phyloP scores from a whole-genome alignment of 2,329 filamentous ascomycete genomes.

The Penicillium hordei region DNA sequence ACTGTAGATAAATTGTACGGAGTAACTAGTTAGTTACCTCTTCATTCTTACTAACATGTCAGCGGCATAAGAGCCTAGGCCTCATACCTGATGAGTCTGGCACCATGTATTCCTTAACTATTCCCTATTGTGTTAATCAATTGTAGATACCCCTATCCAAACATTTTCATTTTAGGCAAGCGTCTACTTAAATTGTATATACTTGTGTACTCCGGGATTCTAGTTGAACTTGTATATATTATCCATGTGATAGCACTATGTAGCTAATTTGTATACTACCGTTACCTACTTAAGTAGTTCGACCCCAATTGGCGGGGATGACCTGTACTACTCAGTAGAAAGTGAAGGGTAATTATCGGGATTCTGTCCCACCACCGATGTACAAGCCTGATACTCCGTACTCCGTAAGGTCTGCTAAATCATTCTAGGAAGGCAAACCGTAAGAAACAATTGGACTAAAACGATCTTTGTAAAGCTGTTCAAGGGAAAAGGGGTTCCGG shows the following conservation, averaged over 20 bases:
- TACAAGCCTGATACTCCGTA: neutral
- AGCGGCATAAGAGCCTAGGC: neutral
- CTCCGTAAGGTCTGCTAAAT: neutral
- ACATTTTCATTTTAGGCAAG: constrained; percentile 2
- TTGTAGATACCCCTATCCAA: constrained; percentile 13
- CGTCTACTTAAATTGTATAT: neutral
- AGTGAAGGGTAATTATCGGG: neutral
- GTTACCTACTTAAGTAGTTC: constrained; percentile 1
- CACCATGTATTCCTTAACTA: constrained; percentile 3
- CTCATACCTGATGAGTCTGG: constrained; percentile 4
- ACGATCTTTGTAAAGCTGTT: neutral
- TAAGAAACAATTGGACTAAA: constrained; percentile 3
- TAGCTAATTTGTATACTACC: neutral
- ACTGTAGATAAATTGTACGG: neutral
- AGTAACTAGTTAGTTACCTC: no score
- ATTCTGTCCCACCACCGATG: constrained; percentile 8
- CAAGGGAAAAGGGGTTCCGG: neutral
- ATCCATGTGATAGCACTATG: neutral
- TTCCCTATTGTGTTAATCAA: constrained; percentile 12
- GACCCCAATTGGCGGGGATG: constrained; percentile 6
- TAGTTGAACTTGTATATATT: neutral
- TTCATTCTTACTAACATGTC: constrained; percentile 7
- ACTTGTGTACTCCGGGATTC: neutral
- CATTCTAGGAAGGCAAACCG: neutral
- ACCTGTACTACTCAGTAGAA: constrained; percentile 4